These are phyloP conservation scores for Skeletonema potamos DNA, from an alignment of 108 stramenopile species.

Conservation along the genomic window DNA sequence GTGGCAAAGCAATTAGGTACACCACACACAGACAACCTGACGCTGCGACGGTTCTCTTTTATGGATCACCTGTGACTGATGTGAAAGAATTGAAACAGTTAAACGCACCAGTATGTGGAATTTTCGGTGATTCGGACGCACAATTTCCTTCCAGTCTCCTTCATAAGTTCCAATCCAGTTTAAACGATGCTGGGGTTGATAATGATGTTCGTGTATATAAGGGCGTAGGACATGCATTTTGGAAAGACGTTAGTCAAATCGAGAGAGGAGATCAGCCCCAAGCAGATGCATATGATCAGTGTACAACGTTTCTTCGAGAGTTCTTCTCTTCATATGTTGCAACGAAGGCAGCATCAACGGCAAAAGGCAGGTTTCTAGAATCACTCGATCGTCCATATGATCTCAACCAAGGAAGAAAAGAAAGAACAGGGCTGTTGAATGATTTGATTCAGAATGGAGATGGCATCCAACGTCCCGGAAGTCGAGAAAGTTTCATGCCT, in stretches of 20 bases:
- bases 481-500: slow-evolving; percentile 35
- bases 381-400: slow-evolving; percentile 37
- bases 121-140: slow-evolving; percentile 20
- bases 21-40: slow-evolving; percentile 17
- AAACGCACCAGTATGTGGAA: slow-evolving; percentile 21
- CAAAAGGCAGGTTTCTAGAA: slow-evolving; percentile 29
- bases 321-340: not conserved
- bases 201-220: slow-evolving; percentile 23
- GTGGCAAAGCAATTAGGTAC: slow-evolving; percentile 42
- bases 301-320: slow-evolving; percentile 18
- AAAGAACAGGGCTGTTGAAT: slow-evolving; percentile 44
- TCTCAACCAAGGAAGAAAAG: slow-evolving; percentile 40
- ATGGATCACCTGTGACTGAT: slow-evolving; percentile 34
- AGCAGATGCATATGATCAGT: slow-evolving; percentile 15
- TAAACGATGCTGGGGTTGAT: slow-evolving; percentile 18
- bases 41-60: slow-evolving; percentile 35
- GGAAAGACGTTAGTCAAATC: slow-evolving; percentile 29
- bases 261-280: slow-evolving; percentile 20
- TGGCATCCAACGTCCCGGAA: slow-evolving; percentile 49
- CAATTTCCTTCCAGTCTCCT: slow-evolving; percentile 30
- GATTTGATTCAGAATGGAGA: slow-evolving; percentile 20
- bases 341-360: not conserved
- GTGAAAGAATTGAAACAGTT: not conserved
- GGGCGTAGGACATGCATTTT: slow-evolving; percentile 38
- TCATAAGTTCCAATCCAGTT: slow-evolving; percentile 9